phyloP scores from a whole-genome alignment of 371 early-diverging fungal species.

The Haplosporangium sp. region DNA sequence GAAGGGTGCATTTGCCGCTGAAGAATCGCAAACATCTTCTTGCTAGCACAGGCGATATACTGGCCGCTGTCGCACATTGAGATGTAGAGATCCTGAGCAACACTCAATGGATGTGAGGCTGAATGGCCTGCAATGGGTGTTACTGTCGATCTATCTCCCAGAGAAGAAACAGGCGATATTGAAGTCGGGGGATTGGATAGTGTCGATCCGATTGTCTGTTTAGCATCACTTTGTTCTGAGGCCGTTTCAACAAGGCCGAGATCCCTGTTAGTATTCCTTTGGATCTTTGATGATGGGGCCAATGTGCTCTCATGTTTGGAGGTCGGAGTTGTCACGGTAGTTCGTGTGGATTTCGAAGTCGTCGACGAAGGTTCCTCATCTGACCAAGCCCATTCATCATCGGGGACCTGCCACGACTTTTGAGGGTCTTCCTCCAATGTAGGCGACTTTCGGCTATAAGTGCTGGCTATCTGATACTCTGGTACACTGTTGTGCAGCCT shows the following conservation, averaged over 20 bases:
- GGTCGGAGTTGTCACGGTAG: neutral
- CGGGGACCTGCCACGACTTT: conserved; percentile 48
- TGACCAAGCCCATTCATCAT: conserved; percentile 55
- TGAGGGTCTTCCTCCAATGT: conserved; percentile 13
- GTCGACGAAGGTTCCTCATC: conserved; percentile 35
- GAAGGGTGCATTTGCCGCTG: conserved; percentile 11
- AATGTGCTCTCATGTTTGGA: conserved; percentile 8
- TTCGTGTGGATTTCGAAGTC: neutral
- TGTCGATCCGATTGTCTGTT: neutral
- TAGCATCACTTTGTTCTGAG: neutral
- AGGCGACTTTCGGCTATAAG: conserved; percentile 1
- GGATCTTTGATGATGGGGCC: conserved; percentile 1
- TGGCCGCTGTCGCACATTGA: conserved; percentile 51
- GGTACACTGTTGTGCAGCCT: neutral
- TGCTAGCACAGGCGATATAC: conserved; percentile 52
- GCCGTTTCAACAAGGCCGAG: neutral
- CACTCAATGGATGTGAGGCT: conserved; percentile 32
- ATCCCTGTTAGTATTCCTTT: neutral
- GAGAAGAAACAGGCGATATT: conserved; percentile 12
- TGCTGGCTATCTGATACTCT: neutral
- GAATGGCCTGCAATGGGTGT: neutral
- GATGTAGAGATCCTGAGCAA: conserved; percentile 46
- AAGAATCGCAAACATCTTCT: conserved; percentile 48
- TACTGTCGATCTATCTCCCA: conserved; percentile 1
- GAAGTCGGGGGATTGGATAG: conserved; percentile 10